Base-by-base conservation (phyloP, 108 stramenopile species). In the Pseudonitzschia delicatissima region DNA sequence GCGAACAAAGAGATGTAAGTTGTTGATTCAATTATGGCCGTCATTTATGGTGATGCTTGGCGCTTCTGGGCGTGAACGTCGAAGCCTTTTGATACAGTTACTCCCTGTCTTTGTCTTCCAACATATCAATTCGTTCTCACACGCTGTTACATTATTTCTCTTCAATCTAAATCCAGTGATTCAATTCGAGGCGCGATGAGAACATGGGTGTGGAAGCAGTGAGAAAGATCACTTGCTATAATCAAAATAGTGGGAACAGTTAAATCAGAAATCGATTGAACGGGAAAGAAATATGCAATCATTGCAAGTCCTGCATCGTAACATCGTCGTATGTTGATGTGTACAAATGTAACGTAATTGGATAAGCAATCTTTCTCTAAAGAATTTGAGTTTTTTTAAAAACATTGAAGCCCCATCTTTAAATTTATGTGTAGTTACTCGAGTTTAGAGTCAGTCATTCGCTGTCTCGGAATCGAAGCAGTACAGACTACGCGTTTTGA, bases 1-100 rank as follows among this genome's bases (percentile, higher is more conserved):
- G 12, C 81, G 98, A 29, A 99, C 98, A 18, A 96, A 97, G 74
- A 73, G 91, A 85, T 85, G 91, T 92, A 75, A 84, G 91, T 87
- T 21, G 25, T 25, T 21, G 15, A 25, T 52, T 12, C 8, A 17
- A 3, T 67, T 40, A 1, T 11, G 23, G 26, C 27, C 1, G 25
- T 13, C 36, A 36, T 17, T 57, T 0, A 25, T 26, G 26, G 57
- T 3, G 28, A 20, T 70, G 34, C n/a, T 69, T 20, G 32, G 1
- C 39, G 50, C 6, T 17, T 60, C 2, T 18, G 58, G 6, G 37
- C 28, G 27, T 21, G 20, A 42, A 15, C 9, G 11, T n/a, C 57
- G 17, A n/a, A 17, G 49, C 17, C 39, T 18, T 3, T 42, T 1
- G 9, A 63, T 45, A 28, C 17, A 20, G 29, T 39, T 0, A 13